These are phyloP conservation scores for Epichloe hybrida DNA, from an alignment of 2,329 filamentous ascomycete genomes.

Conservation along the genomic window DNA sequence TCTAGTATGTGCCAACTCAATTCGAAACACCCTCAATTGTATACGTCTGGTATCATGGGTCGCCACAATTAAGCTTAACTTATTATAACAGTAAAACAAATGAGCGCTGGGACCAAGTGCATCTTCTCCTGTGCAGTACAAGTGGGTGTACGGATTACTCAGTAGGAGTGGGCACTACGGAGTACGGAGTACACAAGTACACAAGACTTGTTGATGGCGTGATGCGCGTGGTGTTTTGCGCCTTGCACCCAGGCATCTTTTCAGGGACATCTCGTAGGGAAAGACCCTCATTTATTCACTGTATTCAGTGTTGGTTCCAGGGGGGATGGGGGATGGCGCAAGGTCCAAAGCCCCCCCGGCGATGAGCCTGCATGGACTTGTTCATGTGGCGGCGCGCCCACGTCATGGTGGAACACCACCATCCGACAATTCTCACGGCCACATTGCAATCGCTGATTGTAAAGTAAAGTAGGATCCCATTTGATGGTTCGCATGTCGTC, in stretches of 20 bases:
- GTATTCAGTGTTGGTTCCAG: neutral
- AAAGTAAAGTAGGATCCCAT: neutral
- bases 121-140: no score
- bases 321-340: neutral
- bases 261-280: neutral
- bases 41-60: no score
- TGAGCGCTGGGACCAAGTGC: no score
- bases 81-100: neutral
- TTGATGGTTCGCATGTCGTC: neutral
- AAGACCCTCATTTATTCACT: no score
- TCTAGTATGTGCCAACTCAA: no score
- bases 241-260: neutral
- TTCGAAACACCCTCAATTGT: no score
- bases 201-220: neutral
- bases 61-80: neutral
- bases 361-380: neutral
- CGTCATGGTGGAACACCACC: neutral
- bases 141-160: no score
- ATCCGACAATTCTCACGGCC: neutral
- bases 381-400: neutral
- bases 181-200: no score
- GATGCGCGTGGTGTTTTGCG: neutral
- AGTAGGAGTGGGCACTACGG: neutral
- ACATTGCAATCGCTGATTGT: neutral
- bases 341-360: neutral